Evolutionary conservation across 768 basidiomycete genomes (phyloP).

Genomic region (Melanogaster broomeanus): DNA sequence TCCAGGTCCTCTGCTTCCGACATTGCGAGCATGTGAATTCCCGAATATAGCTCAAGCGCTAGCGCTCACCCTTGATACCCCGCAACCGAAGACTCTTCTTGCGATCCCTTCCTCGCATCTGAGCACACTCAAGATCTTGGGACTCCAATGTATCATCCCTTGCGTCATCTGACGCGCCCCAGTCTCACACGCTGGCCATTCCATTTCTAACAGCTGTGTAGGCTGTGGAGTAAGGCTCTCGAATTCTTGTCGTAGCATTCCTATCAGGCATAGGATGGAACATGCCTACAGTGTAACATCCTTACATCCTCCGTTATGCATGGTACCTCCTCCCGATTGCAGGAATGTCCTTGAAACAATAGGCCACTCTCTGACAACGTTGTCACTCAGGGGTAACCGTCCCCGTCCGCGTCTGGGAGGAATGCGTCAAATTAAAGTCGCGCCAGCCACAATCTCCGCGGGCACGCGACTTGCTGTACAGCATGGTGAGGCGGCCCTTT

Average conservation of each 20-base stretch:
- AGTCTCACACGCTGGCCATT: background rate
- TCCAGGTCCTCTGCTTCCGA: background rate
- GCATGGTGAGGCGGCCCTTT: background rate
- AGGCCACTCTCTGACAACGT: no score
- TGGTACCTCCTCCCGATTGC: no score
- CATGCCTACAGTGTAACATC: no score
- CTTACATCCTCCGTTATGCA: no score
- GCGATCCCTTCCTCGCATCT: no score
- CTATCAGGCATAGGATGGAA: no score
- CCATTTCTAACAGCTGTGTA: background rate
- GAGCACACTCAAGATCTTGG: background rate
- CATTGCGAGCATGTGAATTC: background rate
- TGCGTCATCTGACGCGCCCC: background rate
- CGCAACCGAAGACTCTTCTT: background rate
- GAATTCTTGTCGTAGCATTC: no score
- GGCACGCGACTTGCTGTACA: conserved; percentile 12
- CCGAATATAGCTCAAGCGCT: background rate
- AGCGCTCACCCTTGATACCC: background rate
- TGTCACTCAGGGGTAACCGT: background rate
- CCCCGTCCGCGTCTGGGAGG: background rate
- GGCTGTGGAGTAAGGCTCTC: background rate
- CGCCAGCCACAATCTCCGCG: background rate
- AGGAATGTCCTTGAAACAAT: no score
- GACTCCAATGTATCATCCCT: background rate
- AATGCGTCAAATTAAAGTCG: background rate